phyloP scores from a whole-genome alignment of 2,329 filamentous ascomycete genomes.

The Phialophora tarda region DNA sequence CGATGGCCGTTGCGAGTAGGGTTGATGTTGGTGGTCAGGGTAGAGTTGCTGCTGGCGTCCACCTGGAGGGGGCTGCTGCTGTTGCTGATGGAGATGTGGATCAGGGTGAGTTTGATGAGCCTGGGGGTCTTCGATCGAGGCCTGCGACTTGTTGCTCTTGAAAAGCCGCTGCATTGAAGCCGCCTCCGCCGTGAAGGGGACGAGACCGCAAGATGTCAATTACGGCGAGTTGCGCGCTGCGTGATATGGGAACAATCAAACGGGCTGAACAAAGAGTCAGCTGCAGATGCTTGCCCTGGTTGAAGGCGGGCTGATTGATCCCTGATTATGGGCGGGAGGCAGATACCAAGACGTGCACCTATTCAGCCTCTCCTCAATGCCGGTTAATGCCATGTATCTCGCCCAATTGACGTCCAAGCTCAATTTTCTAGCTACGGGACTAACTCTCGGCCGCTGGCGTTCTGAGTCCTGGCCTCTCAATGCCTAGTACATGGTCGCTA shows the following conservation, averaged over 20 bases:
- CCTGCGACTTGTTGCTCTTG: conserved; percentile 41
- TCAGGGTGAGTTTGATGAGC: conserved; percentile 27
- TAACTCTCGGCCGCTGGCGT: conserved; percentile 4
- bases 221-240: conserved; percentile 11
- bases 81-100: conserved; percentile 17
- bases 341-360: conserved; percentile 12
- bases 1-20: conserved; percentile 20
- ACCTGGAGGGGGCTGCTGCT: conserved; percentile 14
- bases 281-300: conserved; percentile 15
- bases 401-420: conserved; percentile 4
- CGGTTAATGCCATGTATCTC: conserved; percentile 8
- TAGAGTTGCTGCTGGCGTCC: conserved; percentile 18
- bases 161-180: conserved; percentile 39
- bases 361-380: conserved; percentile 18
- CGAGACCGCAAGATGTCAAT: conserved; percentile 17
- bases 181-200: conserved; percentile 19
- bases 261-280: conserved; percentile 18
- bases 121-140: conserved; percentile 37
- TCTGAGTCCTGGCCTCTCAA: conserved; percentile 4
- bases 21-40: conserved; percentile 22
- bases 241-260: conserved; percentile 9
- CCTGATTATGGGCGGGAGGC: conserved; percentile 13
- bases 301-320: conserved; percentile 21
- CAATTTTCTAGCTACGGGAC: conserved; percentile 14
- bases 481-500: background rate